phyloP scores from a whole-genome alignment of 2,329 filamentous ascomycete species.

The Hypoxylon sp. region DNA sequence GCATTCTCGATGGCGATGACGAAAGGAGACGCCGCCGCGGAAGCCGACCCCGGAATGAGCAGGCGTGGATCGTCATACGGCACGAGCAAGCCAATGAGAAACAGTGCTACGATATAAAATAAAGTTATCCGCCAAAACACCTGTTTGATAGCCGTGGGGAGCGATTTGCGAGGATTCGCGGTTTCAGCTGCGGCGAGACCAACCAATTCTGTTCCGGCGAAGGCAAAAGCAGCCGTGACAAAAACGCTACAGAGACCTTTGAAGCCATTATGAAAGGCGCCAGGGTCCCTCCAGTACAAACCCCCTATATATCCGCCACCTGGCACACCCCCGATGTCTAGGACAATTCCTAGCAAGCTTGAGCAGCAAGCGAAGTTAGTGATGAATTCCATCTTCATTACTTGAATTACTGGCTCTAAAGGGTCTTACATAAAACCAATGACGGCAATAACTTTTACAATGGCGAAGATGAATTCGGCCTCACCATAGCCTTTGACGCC shows the following conservation, averaged over 20 bases:
- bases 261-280: slow-evolving; percentile 88
- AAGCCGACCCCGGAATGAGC: slow-evolving; percentile 67
- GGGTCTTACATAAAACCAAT: slow-evolving; percentile 85
- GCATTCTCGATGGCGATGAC: slow-evolving; percentile 91
- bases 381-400: not conserved
- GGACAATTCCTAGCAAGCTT: slow-evolving; percentile 86
- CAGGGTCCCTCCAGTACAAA: slow-evolving; percentile 81
- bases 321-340: slow-evolving; percentile 85
- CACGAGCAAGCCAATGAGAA: slow-evolving; percentile 85
- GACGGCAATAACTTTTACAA: slow-evolving; percentile 88
- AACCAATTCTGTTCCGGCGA: slow-evolving; percentile 82
- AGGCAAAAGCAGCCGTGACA: slow-evolving; percentile 82
- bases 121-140: slow-evolving; percentile 95
- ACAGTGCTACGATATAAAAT: slow-evolving; percentile 89
- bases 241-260: slow-evolving; percentile 86
- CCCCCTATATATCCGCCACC: slow-evolving; percentile 84
- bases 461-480: slow-evolving; percentile 88
- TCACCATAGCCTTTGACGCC: slow-evolving; percentile 92
- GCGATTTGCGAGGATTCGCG: slow-evolving; percentile 82
- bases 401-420: not conserved
- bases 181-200: slow-evolving; percentile 84
- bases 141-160: slow-evolving; percentile 91
- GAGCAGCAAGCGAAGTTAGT: slow-evolving; percentile 33
- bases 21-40: slow-evolving; percentile 87
- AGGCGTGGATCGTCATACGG: slow-evolving; percentile 78